Evolutionary conservation across 1,139 yeast species (phyloP), one percentile per base, ranked within the genome.

Genomic region (Pichia terricola): DNA sequence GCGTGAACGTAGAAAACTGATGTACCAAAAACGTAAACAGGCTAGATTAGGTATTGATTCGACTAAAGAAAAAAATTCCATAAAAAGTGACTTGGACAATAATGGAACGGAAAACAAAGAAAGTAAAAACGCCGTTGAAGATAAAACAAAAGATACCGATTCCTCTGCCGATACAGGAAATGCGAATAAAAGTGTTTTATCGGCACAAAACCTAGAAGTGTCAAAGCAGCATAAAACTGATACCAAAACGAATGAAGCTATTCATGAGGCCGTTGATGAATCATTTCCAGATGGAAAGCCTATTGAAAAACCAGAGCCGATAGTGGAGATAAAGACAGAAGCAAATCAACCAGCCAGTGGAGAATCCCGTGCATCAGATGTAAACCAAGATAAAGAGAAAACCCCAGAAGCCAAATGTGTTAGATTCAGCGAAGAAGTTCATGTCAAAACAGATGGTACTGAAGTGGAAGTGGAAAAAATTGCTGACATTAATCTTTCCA

Each of bases 11-110:
- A 63, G 74, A 55, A 64, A 65, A 49, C 64, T 61, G 44, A 64
- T 62, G 9, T 71, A 70, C 26, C 60, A 66, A 48, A 67, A 65
- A 49, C 67, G 66, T 54, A 50, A 50, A 33, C 46, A 45, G 32
- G 40, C 46, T 5, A 41, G 41, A 44, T 26, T 41, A 26, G 43
- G 42, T 6, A 38, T 40, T n/a, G 45, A 41, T 11, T 40, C 26
- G 22, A 40, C 35, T 10, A 34, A n/a, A 8, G 35, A 34, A 3
- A 16, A 16, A 16, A 16, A 16, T 16, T 2, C 22, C 22, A 16
- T 16, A 16, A 16, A 16, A 31, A 11, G 33, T 31, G 11, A 11
- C n/a, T 10, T 37, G n/a, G 32, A 37, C 27, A 37, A 5, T 28
- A 8, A 8, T 8, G 33, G 28, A 11, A 7, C 38, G 2, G 8